Conservation (phyloP, 805 yeast genomes). For the Yueomyces sp. region DNA sequence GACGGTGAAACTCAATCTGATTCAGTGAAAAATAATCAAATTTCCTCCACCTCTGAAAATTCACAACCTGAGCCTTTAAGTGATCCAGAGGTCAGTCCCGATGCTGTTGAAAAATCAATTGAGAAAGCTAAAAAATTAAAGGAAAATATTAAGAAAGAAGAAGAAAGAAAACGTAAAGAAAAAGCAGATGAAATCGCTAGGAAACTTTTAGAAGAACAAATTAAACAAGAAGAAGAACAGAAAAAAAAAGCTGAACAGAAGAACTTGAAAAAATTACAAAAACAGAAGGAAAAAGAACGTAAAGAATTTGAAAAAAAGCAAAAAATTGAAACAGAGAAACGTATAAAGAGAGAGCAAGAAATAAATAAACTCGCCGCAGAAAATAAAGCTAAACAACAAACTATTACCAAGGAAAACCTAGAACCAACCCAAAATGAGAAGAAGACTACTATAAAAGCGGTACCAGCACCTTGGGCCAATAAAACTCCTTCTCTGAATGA, state of each 20-base stretch:
- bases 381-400: not conserved
- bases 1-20: not conserved
- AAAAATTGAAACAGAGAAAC: not conserved
- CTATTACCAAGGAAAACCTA: not conserved
- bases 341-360: not conserved
- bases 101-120: not conserved
- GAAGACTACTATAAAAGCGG: not conserved
- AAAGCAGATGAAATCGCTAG: conserved; percentile 15
- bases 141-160: not conserved
- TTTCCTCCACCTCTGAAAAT: not conserved
- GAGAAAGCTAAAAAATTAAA: not conserved
- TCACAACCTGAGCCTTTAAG: not conserved
- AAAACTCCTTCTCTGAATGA: conserved; percentile 8
- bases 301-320: conserved; percentile 2
- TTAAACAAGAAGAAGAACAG: conserved; percentile 6
- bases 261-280: conserved; percentile 6
- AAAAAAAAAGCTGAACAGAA: conserved; percentile 6
- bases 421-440: not conserved
- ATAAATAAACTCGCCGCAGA: not conserved
- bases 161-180: conserved; percentile 4
- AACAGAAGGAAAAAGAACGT: conserved; percentile 2
- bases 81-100: not conserved
- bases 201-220: conserved; percentile 8
- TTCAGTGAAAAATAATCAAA: not conserved
- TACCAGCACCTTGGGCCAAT: conserved; percentile 20